phyloP scores from a whole-genome alignment of 345 rosid species.

The Eucalyptus sp. region DNA sequence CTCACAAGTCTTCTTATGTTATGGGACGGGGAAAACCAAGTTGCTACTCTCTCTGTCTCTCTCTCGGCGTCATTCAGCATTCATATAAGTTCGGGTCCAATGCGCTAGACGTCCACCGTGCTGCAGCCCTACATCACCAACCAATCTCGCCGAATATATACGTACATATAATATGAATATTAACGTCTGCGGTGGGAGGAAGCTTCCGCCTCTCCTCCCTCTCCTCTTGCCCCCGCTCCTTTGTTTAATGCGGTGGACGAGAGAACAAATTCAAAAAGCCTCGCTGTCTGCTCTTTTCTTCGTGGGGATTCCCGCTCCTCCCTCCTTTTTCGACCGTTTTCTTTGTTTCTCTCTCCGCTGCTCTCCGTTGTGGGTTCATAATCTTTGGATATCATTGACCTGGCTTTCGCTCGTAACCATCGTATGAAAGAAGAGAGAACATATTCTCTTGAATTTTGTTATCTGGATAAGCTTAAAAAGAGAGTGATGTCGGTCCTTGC shows the following conservation, averaged over 20 bases:
- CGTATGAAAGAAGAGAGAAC: neutral
- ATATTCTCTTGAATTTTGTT: neutral
- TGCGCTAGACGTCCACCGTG: neutral
- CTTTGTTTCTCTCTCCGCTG: neutral
- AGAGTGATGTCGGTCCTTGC: neutral
- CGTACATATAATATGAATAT: too few relatives aligned
- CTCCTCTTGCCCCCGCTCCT: neutral
- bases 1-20: neutral
- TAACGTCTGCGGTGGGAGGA: neutral
- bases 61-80: neutral
- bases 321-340: neutral
- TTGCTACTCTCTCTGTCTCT: neutral
- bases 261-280: neutral
- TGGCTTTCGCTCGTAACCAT: neutral
- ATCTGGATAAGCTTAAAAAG: neutral
- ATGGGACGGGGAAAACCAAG: neutral
- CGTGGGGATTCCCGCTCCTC: neutral
- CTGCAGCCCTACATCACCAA: too few relatives aligned
- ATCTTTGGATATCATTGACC: neutral
- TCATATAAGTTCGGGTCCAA: too few relatives aligned
- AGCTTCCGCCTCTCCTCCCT: neutral
- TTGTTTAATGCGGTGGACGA: neutral
- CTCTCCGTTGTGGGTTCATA: neutral
- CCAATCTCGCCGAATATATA: too few relatives aligned
- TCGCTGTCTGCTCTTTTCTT: neutral